A percentile compares a stretch with the other conserved stretches of the same genome.
Evolutionary conservation across 2,329 filamentous ascomycete species (phyloP).

Genomic region (Elsinoe arachidis): DNA sequence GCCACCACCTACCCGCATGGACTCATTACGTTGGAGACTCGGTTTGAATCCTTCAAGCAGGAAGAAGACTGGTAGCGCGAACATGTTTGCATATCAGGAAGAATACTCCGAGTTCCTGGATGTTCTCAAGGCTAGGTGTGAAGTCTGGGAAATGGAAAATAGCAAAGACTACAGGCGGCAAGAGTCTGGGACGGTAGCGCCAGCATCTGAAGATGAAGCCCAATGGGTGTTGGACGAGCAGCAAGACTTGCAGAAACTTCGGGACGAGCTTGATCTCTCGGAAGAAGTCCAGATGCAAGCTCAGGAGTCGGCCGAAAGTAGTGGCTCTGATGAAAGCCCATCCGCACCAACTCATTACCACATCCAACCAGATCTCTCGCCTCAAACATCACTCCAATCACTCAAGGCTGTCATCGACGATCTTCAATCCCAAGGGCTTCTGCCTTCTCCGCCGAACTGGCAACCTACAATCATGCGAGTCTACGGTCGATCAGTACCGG

Average conservation of each 20-base stretch:
- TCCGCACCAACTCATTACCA: constrained; percentile 18
- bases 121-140: constrained; percentile 66
- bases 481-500: constrained; percentile 55
- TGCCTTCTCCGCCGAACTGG: constrained; percentile 32
- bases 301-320: constrained; percentile 5
- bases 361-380: constrained; percentile 13
- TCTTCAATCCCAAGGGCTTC: constrained; percentile 8
- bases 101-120: constrained; percentile 72
- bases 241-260: constrained; percentile 19
- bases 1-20: constrained; percentile 44
- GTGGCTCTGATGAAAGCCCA: background rate
- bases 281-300: background rate
- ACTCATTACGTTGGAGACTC: constrained; percentile 43
- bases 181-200: constrained; percentile 34
- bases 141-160: constrained; percentile 78
- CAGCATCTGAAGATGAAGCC: constrained; percentile 17
- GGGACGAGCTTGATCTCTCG: constrained; percentile 9
- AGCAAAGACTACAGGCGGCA: constrained; percentile 59
- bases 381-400: constrained; percentile 8
- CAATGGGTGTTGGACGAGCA: constrained; percentile 22
- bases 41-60: constrained; percentile 29
- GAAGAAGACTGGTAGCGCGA: constrained; percentile 32
- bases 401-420: background rate
- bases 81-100: constrained; percentile 52
- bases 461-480: constrained; percentile 38